phyloP scores from a whole-genome alignment of 441 rosid species.

The Hura crepitans region DNA sequence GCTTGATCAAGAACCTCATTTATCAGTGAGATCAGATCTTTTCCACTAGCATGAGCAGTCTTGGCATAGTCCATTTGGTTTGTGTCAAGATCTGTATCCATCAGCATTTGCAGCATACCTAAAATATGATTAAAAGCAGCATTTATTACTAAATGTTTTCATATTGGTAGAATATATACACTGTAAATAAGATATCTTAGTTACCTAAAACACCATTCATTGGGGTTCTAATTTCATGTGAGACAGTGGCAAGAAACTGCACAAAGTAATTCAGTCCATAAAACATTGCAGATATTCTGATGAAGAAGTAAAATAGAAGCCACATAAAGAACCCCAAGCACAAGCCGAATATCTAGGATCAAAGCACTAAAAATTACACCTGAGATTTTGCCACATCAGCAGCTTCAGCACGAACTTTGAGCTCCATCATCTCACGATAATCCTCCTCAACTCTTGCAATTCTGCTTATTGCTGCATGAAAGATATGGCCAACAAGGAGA shows the following conservation, averaged over 20 bases:
- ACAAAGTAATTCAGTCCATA: conserved; percentile 22
- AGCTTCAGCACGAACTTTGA: conserved; percentile 93
- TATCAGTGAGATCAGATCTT: conserved; percentile 73
- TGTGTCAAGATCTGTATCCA: conserved; percentile 79
- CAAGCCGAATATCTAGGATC: no score
- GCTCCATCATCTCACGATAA: conserved; percentile 62
- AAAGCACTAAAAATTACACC: conserved; percentile 39
- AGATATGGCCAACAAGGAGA: conserved; percentile 73
- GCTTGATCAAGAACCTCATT: conserved; percentile 96
- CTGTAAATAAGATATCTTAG: conserved; percentile 18
- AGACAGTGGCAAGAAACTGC: conserved; percentile 96
- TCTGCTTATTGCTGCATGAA: conserved; percentile 64
- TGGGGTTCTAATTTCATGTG: conserved; percentile 96
- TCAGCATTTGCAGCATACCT: conserved; percentile 96
- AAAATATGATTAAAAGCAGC: conserved; percentile 24
- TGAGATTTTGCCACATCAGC: conserved; percentile 98
- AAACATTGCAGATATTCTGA: neutral
- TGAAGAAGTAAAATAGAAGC: neutral
- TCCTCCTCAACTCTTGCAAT: conserved; percentile 78
- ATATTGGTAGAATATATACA: conserved; percentile 10
- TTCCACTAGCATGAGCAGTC: conserved; percentile 89
- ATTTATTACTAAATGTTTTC: conserved; percentile 17
- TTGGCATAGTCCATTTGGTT: conserved; percentile 73
- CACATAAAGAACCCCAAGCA: neutral
- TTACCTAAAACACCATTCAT: conserved; percentile 97